Conservation (phyloP, 192 early-diverging fungal species). For the Podila minutissima region DNA sequence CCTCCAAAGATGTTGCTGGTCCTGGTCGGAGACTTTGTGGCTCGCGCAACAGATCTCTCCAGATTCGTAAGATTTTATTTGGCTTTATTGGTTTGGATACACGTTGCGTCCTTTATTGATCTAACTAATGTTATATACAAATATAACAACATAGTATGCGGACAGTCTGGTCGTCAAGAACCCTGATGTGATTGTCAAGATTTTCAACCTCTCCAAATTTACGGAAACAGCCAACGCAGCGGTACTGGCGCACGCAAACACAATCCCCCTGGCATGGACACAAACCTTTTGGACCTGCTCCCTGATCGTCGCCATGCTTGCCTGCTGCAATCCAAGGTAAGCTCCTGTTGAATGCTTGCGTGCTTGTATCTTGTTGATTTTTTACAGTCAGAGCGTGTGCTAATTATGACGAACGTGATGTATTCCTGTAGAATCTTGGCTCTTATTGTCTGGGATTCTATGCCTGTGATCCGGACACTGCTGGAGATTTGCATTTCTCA, state of each 20-base stretch:
- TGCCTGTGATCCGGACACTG: conserved; percentile 41
- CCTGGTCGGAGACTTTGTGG: conserved; percentile 26
- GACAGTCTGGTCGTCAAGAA: conserved; percentile 38
- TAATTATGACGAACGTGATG: no score
- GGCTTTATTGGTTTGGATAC: no score
- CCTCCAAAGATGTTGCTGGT: conserved; percentile 27
- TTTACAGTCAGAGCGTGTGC: no score
- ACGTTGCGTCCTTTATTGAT: no score
- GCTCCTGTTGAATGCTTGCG: not conserved
- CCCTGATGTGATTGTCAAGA: conserved; percentile 34
- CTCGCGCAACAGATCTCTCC: conserved; percentile 33
- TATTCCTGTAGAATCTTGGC: conserved; percentile 28
- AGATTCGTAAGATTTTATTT: conserved; percentile 28
- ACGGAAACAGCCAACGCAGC: conserved; percentile 10
- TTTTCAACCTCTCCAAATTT: conserved; percentile 32
- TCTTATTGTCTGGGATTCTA: conserved; percentile 49
- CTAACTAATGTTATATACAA: not conserved
- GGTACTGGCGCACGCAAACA: conserved; percentile 16
- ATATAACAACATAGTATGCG: conserved; percentile 15
- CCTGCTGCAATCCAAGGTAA: conserved; percentile 38
- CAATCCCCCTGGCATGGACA: conserved; percentile 37
- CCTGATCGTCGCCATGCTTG: conserved; percentile 30
- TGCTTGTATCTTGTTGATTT: not conserved
- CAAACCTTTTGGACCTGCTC: conserved; percentile 35
- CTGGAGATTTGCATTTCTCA: conserved; percentile 47